Conservation (phyloP, 257 asterid species). For the Nicotiana noctiflora region DNA sequence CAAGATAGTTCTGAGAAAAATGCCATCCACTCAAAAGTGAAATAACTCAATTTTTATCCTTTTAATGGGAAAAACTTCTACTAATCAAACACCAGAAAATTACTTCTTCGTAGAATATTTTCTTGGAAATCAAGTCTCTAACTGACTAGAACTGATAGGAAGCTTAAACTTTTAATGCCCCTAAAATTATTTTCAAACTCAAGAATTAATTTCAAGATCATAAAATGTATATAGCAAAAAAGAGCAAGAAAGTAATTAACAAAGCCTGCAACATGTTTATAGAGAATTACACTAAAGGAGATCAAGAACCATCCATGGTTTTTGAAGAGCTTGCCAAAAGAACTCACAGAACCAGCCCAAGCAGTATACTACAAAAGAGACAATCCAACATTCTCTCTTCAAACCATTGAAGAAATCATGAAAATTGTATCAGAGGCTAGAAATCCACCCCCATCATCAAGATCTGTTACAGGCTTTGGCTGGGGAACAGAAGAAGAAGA, state of each 20-base stretch:
- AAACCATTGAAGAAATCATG: constrained; percentile 63
- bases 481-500: constrained; percentile 60
- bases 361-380: constrained; percentile 46
- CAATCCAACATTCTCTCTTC: constrained; percentile 52
- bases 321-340: constrained; percentile 60
- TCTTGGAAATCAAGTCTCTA: too few relatives aligned
- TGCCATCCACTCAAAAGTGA: too few relatives aligned
- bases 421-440: constrained; percentile 60
- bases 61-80: too few relatives aligned
- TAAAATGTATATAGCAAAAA: not conserved
- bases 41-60: too few relatives aligned
- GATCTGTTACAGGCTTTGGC: constrained; percentile 30
- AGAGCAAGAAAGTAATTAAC: not conserved
- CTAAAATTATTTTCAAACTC: too few relatives aligned
- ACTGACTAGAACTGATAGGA: too few relatives aligned
- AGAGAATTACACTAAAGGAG: constrained; percentile 55
- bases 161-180: too few relatives aligned
- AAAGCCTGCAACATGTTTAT: too few relatives aligned
- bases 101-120: too few relatives aligned
- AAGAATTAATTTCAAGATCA: not conserved
- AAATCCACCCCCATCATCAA: constrained; percentile 35
- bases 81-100: too few relatives aligned
- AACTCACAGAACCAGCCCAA: constrained; percentile 50
- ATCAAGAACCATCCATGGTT: constrained; percentile 60
- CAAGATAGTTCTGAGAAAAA: too few relatives aligned